phyloP scores from a whole-genome alignment of 306 rosid genomes.

The Crataegus laevigata region DNA sequence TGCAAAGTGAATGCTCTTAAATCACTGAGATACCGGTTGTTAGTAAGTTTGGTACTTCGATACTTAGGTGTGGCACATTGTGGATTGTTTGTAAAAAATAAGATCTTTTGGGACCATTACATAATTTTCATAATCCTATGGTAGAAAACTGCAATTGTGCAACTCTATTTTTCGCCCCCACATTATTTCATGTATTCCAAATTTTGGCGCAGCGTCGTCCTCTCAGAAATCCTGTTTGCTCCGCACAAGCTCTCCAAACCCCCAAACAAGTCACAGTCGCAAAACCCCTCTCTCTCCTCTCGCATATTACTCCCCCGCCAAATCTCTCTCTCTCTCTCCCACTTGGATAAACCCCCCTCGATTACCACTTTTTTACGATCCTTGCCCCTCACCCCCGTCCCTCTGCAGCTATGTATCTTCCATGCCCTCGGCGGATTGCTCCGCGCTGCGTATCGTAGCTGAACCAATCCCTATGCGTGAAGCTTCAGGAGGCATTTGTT shows the following conservation, averaged over 20 bases:
- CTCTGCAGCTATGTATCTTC: constrained; percentile 5
- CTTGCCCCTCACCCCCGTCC: constrained; percentile 7
- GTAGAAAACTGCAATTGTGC: constrained; percentile 1
- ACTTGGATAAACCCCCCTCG: neutral
- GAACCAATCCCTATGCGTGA: constrained; percentile 13
- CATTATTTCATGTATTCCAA: neutral
- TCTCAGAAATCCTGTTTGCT: constrained; percentile 20
- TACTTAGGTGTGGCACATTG: too few relatives aligned
- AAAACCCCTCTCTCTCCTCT: constrained; percentile 19
- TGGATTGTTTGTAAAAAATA: neutral
- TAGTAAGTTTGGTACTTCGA: too few relatives aligned
- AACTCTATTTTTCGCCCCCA: neutral
- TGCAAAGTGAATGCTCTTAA: too few relatives aligned
- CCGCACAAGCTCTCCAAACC: constrained; percentile 14
- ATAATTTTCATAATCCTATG: neutral
- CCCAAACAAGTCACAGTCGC: constrained; percentile 20
- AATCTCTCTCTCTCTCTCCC: neutral
- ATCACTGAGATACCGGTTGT: too few relatives aligned
- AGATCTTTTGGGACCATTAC: neutral
- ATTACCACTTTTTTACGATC: constrained; percentile 23
- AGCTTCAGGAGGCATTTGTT: constrained; percentile 16
- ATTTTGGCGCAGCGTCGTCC: constrained; percentile 16
- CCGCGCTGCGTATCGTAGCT: neutral
- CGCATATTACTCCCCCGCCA: neutral
- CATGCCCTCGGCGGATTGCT: constrained; percentile 9